Base-by-base conservation (phyloP, 495 filamentous ascomycete genomes). In the Penicillium macrosclerotiorum region DNA sequence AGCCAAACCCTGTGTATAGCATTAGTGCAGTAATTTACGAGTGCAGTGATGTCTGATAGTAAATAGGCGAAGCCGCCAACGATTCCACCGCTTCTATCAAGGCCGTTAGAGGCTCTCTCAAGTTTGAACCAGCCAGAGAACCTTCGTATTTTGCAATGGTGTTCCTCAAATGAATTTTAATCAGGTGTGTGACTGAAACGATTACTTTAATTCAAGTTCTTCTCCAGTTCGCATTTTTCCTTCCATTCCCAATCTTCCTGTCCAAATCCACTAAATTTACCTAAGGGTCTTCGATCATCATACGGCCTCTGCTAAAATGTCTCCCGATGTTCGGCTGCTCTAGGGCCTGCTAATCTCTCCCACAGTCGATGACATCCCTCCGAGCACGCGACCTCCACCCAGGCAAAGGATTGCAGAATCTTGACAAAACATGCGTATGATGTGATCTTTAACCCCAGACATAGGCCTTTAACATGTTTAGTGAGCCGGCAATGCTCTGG, bases 331-430 rank as follows among this genome's bases (percentile, higher is more conserved):
- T 35, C 33, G 17, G 3, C 33, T 12, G 33, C 17, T 19, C 16
- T 19, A 35, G 33, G 11, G 17, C 3, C 8, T 20, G 6, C 16
- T 35, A 35, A 35, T 35, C 37, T 25, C 12, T 39, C n/a, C 37
- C 37, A 39, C 13, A 39, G 22, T 3, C 37, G 37, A 14, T 16
- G 16, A 39, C 37, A 39, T 17, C 37, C 37, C 37, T 8, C 20
- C 12, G 13, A 26, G 23, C 37, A 39, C 26, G 37, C 37, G 23
- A 39, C 37, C n/a, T 39, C 22, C 37, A 25, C 37, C 37, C 37
- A 39, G 19, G 37, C 37, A 26, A 39, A 39, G 12, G 37, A 24
- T 26, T 26, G 37, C 37, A 39, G 37, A 26, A 26, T 26, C 5
- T 26, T 13, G 13, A 24, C 3, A 16, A 39, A 39, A 13, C 20